A percentile compares a stretch with the other conserved stretches of the same genome.
Evolutionary conservation across 345 rosid genomes (phyloP).

Genomic region (Citrus unshiu): DNA sequence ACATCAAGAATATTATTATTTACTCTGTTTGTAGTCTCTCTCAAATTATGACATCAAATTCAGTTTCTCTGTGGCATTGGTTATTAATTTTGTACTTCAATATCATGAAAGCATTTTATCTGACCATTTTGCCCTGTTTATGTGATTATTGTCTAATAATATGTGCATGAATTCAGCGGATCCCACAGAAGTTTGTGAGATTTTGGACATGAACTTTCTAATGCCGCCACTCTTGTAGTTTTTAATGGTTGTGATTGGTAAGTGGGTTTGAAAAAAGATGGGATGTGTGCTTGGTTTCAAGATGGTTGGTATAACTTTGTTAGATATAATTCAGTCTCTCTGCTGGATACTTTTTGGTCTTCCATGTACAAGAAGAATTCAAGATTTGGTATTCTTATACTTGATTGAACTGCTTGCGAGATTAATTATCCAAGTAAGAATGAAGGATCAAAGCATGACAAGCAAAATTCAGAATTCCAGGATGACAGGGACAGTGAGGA

Average conservation of each 20-base stretch:
- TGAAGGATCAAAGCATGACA: background rate
- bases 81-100: background rate
- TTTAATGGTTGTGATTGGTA: constrained; percentile 35
- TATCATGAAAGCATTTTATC: background rate
- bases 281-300: constrained; percentile 30
- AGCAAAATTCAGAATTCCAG: background rate
- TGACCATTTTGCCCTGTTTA: background rate
- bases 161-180: constrained; percentile 16
- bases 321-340: constrained; percentile 26
- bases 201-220: constrained; percentile 28
- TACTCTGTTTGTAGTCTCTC: too few relatives aligned
- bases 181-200: constrained; percentile 34
- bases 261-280: constrained; percentile 22
- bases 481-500: constrained; percentile 12
- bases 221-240: constrained; percentile 19
- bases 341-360: constrained; percentile 27
- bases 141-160: background rate
- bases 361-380: constrained; percentile 32
- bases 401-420: constrained; percentile 33
- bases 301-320: constrained; percentile 38
- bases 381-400: constrained; percentile 24
- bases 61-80: background rate
- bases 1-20: too few relatives aligned
- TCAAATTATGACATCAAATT: background rate
- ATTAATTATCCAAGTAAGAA: constrained; percentile 20